Evolutionary conservation across 2,329 filamentous ascomycete species (phyloP).

Genomic region (Biscogniauxia mediterranea): DNA sequence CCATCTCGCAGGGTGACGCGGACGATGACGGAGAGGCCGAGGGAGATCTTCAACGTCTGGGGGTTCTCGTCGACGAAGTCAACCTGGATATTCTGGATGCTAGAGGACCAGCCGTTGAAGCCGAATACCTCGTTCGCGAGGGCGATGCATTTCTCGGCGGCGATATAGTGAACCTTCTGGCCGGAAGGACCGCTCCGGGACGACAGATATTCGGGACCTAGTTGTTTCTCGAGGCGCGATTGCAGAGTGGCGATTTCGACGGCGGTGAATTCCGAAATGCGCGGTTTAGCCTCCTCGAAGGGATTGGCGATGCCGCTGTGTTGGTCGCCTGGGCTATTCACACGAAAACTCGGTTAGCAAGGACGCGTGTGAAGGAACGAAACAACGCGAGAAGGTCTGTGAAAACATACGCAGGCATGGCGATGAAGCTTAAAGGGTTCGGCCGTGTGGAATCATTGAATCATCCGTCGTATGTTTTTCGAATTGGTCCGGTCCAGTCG

Average conservation of each 20-base stretch:
- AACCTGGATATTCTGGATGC: constrained; percentile 91
- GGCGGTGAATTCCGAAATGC: constrained; percentile 81
- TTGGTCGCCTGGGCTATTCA: constrained; percentile 65
- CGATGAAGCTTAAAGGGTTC: constrained; percentile 3
- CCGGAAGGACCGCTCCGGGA: constrained; percentile 79
- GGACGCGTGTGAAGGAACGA: constrained; percentile 15
- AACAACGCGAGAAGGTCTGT: background rate
- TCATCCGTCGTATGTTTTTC: background rate
- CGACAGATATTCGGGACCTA: constrained; percentile 95
- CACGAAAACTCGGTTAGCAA: constrained; percentile 12
- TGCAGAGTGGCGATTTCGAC: constrained; percentile 86
- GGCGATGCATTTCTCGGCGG: constrained; percentile 95
- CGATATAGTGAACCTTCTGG: constrained; percentile 85
- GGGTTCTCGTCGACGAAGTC: constrained; percentile 91
- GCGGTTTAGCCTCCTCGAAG: constrained; percentile 70
- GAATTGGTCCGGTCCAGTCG: background rate
- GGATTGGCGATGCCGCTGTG: constrained; percentile 68
- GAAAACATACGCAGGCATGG: constrained; percentile 31
- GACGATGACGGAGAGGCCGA: constrained; percentile 87
- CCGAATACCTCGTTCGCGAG: constrained; percentile 40
- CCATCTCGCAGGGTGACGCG: constrained; percentile 88
- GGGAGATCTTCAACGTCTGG: constrained; percentile 72
- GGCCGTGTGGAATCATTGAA: constrained; percentile 7
- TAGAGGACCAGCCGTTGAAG: constrained; percentile 72
- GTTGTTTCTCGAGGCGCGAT: constrained; percentile 82